A percentile compares a stretch with the other conserved stretches of the same genome.
Evolutionary conservation across 192 early-diverging fungal species (phyloP).

Genomic region (Coemansia furcata): DNA sequence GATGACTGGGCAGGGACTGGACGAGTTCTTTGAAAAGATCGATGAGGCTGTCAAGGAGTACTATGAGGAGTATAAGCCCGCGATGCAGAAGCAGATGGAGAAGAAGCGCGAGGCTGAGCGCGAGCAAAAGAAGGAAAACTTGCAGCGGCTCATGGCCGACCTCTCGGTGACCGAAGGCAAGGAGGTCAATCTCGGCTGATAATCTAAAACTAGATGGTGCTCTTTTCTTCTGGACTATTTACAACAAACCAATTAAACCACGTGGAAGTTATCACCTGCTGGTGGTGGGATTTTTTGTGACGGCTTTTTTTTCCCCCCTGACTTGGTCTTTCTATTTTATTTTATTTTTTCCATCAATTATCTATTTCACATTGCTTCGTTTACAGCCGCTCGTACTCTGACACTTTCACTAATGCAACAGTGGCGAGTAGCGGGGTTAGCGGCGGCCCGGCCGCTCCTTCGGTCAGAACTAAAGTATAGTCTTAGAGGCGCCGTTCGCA

Average conservation of each 20-base stretch:
- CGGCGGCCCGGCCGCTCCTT: not conserved
- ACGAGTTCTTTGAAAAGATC: slow-evolving; percentile 81
- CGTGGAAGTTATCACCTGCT: not conserved
- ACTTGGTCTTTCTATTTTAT: not conserved
- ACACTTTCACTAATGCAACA: not conserved
- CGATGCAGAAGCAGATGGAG: slow-evolving; percentile 69
- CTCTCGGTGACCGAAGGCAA: slow-evolving; percentile 65
- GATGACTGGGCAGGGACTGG: slow-evolving; percentile 89
- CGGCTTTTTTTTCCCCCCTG: not conserved
- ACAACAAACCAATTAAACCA: not conserved
- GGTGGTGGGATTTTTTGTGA: not conserved
- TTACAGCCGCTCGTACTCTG: not conserved
- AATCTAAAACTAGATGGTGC: not conserved
- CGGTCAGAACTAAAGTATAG: not conserved
- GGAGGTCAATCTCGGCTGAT: slow-evolving; percentile 23
- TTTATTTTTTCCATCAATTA: not conserved
- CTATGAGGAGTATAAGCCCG: slow-evolving; percentile 81
- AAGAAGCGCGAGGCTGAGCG: slow-evolving; percentile 62
- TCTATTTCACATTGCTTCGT: not conserved
- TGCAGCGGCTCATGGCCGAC: slow-evolving; percentile 84
- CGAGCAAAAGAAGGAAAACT: slow-evolving; percentile 65
- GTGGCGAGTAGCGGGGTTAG: not conserved
- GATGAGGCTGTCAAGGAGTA: slow-evolving; percentile 84
- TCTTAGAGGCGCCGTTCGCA: not conserved
- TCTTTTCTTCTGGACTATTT: no score